Base-by-base conservation (phyloP, 176 grass and related monocot genomes). In the Raddia distichophylla region DNA sequence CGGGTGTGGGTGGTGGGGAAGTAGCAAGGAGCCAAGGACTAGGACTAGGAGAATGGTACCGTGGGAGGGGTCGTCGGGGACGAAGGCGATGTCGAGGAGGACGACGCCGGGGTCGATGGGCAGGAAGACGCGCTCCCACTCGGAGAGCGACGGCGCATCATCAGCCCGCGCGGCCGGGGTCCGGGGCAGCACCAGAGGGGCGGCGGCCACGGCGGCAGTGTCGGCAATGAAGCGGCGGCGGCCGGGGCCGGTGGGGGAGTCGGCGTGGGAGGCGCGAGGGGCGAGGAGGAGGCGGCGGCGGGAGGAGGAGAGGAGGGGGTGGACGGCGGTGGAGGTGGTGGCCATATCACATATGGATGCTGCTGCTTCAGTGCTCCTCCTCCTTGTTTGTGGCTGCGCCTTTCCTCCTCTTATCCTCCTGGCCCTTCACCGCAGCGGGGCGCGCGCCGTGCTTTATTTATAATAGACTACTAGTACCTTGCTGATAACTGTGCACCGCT, bases 1-100 rank as follows among this genome's bases (percentile, higher is more conserved):
- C 13, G 10, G 20, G 12, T 14, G 63, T 5, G 37, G 37, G 37
- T 40, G 37, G 37, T 40, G 37, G 37, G 37, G 4, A 40, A 40
- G 3, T 40, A 15, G 16, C 5, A 7, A 0, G 32, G n/a, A n/a
- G n/a, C n/a, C n/a, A n/a, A n/a, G n/a, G n/a, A n/a, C n/a, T n/a
- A n/a, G n/a, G 12, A 12, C 11, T 34, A 63, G 7, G 33, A 27
- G 27, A 34, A 35, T 14, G 34, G 34, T 81, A 94, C 96, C 93
- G 71, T 95, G 96, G 69, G 85, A 82, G 5, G 88, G 81, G 52
- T 98, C 93, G 58, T 95, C 96, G 56, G 96, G 93, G 60, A 98
- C 96, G 84, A 98, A 98, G 55, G 90, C 92, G 84, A 98, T 90
- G 88, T 98, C 96, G 79, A 98, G 96, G 45, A 98, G 91, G 13